phyloP scores from a whole-genome alignment of 805 yeast genomes.

The Maudiozyma pseudohumilis region DNA sequence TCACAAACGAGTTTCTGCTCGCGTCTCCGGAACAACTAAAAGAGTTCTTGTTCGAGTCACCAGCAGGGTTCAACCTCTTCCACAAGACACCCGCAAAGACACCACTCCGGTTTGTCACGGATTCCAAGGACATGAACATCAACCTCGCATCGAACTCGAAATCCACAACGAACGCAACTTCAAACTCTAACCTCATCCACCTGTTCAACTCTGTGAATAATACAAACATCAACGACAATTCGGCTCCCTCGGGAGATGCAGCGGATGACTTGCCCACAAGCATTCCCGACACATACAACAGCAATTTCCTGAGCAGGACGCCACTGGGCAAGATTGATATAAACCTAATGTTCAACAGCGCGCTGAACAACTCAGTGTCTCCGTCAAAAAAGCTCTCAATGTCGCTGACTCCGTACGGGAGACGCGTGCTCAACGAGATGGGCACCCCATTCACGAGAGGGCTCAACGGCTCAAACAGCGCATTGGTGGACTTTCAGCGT shows the following conservation, averaged over 20 bases:
- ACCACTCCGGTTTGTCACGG: constrained; percentile 25
- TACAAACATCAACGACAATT: constrained; percentile 3
- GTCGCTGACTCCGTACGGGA: constrained; percentile 28
- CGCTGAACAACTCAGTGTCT: constrained; percentile 17
- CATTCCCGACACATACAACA: too few relatives aligned
- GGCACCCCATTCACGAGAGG: constrained; percentile 23
- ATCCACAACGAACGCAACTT: constrained; percentile 1
- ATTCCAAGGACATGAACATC: constrained; percentile 5
- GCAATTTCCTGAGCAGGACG: constrained; percentile 11
- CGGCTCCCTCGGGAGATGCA: neutral
- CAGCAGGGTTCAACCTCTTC: constrained; percentile 24
- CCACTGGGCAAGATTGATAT: constrained; percentile 27
- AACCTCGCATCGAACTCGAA: constrained; percentile 5
- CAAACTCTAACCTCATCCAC: constrained; percentile 9
- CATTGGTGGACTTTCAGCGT: constrained; percentile 26
- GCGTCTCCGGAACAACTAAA: constrained; percentile 29
- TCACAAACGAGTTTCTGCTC: constrained; percentile 25
- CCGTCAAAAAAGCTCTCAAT: constrained; percentile 23
- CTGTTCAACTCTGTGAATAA: constrained; percentile 7
- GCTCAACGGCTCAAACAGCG: constrained; percentile 23
- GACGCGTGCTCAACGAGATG: constrained; percentile 23
- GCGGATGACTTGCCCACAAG: too few relatives aligned
- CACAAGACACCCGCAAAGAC: constrained; percentile 30
- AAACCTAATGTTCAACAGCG: constrained; percentile 25
- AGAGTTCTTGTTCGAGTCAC: constrained; percentile 28